Conservation (phyloP, 2,329 filamentous ascomycete genomes). For the Bertia moriformis region DNA sequence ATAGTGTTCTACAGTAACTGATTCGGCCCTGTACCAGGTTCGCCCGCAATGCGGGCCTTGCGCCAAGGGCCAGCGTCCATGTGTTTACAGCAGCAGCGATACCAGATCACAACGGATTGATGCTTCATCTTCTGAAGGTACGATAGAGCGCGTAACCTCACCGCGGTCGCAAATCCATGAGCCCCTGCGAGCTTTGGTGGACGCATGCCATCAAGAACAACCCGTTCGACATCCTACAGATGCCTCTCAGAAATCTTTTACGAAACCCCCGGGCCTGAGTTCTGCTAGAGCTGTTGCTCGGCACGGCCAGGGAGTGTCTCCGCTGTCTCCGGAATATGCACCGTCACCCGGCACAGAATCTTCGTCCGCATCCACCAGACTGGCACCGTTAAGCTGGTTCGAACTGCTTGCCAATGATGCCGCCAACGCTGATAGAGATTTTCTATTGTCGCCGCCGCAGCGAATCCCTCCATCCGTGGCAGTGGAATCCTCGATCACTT, state of each 20-base stretch:
- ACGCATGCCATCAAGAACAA: slow-evolving; percentile 9
- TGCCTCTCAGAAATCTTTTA: too few species aligned
- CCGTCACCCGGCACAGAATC: slow-evolving; percentile 15
- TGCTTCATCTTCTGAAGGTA: too few species aligned
- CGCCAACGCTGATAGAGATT: slow-evolving; percentile 21
- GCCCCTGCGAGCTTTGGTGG: slow-evolving; percentile 7
- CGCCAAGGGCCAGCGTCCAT: slow-evolving; percentile 11
- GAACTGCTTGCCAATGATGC: slow-evolving; percentile 20
- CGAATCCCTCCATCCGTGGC: slow-evolving; percentile 4
- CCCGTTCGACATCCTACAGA: slow-evolving; percentile 3
- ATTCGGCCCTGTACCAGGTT: not conserved
- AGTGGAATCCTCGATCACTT: slow-evolving; percentile 1
- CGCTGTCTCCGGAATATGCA: not conserved
- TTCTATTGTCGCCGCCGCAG: slow-evolving; percentile 6
- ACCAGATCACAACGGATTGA: too few species aligned
- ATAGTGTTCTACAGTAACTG: too few species aligned
- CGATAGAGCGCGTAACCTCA: too few species aligned
- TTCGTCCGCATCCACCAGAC: slow-evolving; percentile 17
- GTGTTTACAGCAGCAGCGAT: slow-evolving; percentile 10
- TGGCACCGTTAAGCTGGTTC: slow-evolving; percentile 30
- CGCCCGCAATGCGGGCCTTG: slow-evolving; percentile 12
- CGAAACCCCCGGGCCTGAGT: too few species aligned
- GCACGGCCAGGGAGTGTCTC: too few species aligned
- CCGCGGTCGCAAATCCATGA: too few species aligned
- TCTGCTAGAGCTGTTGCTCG: too few species aligned